Evolutionary conservation across 129 eudicot genomes (phyloP), one percentile per base, ranked within the genome.

Genomic region (Saposhnikovia divaricata): DNA sequence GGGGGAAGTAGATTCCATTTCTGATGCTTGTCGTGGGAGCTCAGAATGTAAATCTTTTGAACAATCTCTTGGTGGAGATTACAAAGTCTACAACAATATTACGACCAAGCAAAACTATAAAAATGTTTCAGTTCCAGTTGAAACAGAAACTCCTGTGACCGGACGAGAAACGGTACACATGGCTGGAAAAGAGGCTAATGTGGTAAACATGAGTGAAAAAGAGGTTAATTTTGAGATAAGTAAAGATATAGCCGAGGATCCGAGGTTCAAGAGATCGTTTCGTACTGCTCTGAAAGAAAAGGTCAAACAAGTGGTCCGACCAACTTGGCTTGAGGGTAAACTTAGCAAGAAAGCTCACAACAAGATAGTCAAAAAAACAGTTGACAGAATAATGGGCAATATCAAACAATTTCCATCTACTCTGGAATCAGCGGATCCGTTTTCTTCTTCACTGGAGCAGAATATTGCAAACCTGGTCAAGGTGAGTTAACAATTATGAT

Each of bases 311-410:
- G 59, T 92, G 84, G 81, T 95, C 61, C 90, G 75, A 50, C 97
- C 96, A 50, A 80, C 90, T 39, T 95, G 97, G 99, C 91, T 83
- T 72, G 89, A 85, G 57, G 99, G 99, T 55, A 86, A 76, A 25
- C 21, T 92, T 86, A 92, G 93, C 78, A 95, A 87, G 84, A 93
- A 90, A 77, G 97, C 90, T 45, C 90, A 92, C 80, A 95, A 89
- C 84, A 25, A 89, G 80, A 85, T 95, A 59, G 99, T 92, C 48
- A 93, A 90, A 79, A 92, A 88, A 81, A 57, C 93, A 21, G 97
- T 89, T 77, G 94, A 95, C 47, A 92, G 84, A 87, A 89, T 92
- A 40, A 66, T 95, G 55, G 85, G 84, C 77, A 74, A 87, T 51
- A 78, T 95, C 16, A 79, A 85, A 53, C 89, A 90, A 80, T 75